Conservation (phyloP, 768 basidiomycete species). For the Crassisporium funariophilum region DNA sequence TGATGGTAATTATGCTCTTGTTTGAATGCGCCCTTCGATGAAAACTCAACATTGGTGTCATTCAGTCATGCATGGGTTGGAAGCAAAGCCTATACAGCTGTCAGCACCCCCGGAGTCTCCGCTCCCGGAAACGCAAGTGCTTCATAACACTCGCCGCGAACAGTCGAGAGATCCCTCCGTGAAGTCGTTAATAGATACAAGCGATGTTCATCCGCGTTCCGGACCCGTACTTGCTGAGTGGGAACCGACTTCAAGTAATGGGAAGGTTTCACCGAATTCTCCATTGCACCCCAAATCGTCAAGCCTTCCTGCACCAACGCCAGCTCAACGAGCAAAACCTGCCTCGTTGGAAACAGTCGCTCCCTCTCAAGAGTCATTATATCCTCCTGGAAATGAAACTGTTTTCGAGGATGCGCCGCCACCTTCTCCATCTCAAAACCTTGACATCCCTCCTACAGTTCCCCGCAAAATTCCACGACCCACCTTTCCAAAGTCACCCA, state of each 20-base stretch:
- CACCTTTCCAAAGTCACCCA: conserved; percentile 32
- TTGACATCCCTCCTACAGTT: conserved; percentile 18
- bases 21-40: too few species aligned
- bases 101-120: too few species aligned
- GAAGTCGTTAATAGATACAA: too few species aligned
- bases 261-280: conserved; percentile 1
- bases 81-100: too few species aligned
- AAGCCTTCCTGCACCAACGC: conserved; percentile 32
- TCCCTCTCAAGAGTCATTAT: conserved; percentile 11
- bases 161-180: too few species aligned
- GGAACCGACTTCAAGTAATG: background rate
- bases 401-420: conserved; percentile 9
- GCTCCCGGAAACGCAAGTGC: too few species aligned
- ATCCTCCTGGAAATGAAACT: conserved; percentile 18
- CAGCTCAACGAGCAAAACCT: conserved; percentile 32
- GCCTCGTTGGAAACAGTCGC: conserved; percentile 9
- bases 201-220: too few species aligned
- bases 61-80: too few species aligned
- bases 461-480: conserved; percentile 53
- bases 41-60: too few species aligned
- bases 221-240: background rate
- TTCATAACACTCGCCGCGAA: too few species aligned
- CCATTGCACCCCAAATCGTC: conserved; percentile 13
- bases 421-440: background rate
- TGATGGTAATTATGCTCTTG: too few species aligned